Percentiles rank a stretch among this genome's conserved stretches.
Evolutionary conservation across 2,329 filamentous ascomycete species (phyloP).

Genomic region (Diaporthe longicolla): DNA sequence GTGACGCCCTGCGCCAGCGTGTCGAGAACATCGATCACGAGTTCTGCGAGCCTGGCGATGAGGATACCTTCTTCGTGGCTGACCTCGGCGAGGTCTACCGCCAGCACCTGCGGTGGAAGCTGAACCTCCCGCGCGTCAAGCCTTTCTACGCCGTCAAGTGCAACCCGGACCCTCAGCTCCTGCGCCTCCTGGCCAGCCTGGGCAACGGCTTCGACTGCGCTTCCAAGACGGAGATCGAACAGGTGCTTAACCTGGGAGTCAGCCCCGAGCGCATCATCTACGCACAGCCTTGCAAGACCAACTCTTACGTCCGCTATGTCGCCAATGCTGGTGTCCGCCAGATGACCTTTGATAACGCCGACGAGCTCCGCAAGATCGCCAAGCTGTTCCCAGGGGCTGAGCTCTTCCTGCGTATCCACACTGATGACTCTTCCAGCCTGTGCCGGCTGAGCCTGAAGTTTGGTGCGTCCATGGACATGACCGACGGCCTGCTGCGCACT

Average conservation of each 20-base stretch:
- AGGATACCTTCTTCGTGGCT: constrained; percentile 98
- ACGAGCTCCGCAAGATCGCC: constrained; percentile 98
- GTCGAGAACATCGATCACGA: constrained; percentile 89
- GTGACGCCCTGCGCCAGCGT: constrained; percentile 87
- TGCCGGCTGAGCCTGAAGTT: constrained; percentile 98
- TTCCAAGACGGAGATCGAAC: constrained; percentile 96
- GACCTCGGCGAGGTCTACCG: constrained; percentile 99
- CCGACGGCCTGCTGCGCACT: constrained; percentile 80
- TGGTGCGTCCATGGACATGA: constrained; percentile 88
- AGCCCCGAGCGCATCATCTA: constrained; percentile 96
- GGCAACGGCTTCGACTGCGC: constrained; percentile 98
- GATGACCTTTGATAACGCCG: constrained; percentile 99
- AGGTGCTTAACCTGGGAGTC: constrained; percentile 86
- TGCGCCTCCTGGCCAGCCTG: constrained; percentile 87
- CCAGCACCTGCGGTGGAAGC: constrained; percentile 98
- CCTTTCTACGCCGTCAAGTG: constrained; percentile 99
- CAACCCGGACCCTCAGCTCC: constrained; percentile 92
- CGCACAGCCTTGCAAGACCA: constrained; percentile 99
- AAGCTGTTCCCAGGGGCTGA: constrained; percentile 90
- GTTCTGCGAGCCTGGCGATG: constrained; percentile 89
- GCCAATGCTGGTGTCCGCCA: constrained; percentile 88
- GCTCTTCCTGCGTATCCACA: constrained; percentile 93
- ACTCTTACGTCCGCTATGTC: constrained; percentile 95
- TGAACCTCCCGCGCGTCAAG: constrained; percentile 90
- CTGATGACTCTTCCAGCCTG: constrained; percentile 93